Evolutionary conservation across 768 basidiomycete genomes (phyloP).

Genomic region (Tephrocybe sp.): DNA sequence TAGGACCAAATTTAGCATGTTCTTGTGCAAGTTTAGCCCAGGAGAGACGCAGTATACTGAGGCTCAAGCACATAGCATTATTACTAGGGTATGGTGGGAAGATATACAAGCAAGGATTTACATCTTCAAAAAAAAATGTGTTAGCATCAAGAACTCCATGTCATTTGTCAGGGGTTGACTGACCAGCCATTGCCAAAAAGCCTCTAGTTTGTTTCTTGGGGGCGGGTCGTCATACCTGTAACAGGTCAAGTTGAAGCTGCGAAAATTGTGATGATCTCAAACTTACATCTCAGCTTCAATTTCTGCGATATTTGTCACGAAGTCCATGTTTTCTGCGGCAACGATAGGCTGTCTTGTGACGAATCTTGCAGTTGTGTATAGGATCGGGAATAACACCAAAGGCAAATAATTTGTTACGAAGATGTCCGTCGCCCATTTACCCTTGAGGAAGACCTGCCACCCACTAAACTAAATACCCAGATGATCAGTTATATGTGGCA

Average conservation of each 20-base stretch:
- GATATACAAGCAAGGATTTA: neutral
- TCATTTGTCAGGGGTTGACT: no score
- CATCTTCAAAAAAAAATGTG: no score
- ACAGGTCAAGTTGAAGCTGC: neutral
- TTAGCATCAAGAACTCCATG: no score
- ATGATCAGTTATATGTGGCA: neutral
- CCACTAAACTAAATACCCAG: constrained; percentile 37
- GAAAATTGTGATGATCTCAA: neutral
- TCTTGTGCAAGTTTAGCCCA: neutral
- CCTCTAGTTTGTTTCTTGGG: constrained; percentile 65
- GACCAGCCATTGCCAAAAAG: constrained; percentile 81
- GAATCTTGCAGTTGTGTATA: constrained; percentile 64
- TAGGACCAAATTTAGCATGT: no score
- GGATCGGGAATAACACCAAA: constrained; percentile 66
- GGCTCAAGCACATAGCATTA: neutral
- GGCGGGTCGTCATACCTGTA: constrained; percentile 64
- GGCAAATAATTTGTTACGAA: constrained; percentile 88
- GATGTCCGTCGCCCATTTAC: constrained; percentile 47
- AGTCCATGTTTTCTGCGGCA: constrained; percentile 77
- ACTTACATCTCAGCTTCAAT: constrained; percentile 65
- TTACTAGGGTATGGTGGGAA: neutral
- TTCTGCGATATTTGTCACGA: constrained; percentile 65
- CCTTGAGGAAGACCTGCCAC: constrained; percentile 42
- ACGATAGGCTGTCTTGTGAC: constrained; percentile 48
- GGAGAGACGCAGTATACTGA: neutral